A percentile compares a stretch with the other conserved stretches of the same genome.
Evolutionary conservation across 2,329 filamentous ascomycete genomes (phyloP).

Genomic region (Arthroderma sp.): DNA sequence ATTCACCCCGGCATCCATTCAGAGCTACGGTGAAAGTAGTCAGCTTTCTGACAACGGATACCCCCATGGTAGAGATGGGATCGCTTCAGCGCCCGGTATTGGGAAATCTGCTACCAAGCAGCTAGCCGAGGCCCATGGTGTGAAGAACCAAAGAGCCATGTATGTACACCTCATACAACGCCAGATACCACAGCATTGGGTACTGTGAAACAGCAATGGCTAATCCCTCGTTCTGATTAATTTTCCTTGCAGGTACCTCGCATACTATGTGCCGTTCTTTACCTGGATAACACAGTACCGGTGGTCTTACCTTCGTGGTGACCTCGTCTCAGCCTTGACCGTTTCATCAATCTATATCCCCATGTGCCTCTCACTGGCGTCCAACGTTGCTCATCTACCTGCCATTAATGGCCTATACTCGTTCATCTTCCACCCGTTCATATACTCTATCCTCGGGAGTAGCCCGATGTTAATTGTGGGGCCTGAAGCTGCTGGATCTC

Average conservation of each 20-base stretch:
- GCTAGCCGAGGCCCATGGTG: slow-evolving; percentile 59
- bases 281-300: slow-evolving; percentile 86
- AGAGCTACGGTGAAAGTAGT: slow-evolving; percentile 27
- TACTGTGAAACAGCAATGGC: background rate
- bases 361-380: slow-evolving; percentile 86
- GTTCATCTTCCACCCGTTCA: slow-evolving; percentile 81
- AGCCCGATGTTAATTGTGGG: slow-evolving; percentile 90
- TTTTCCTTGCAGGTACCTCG: slow-evolving; percentile 55
- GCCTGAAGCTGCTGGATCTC: slow-evolving; percentile 83
- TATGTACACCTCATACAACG: slow-evolving; percentile 35
- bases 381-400: slow-evolving; percentile 83
- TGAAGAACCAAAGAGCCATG: slow-evolving; percentile 64
- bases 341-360: slow-evolving; percentile 98
- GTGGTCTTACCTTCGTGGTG: slow-evolving; percentile 68
- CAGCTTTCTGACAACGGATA: slow-evolving; percentile 13
- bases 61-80: slow-evolving; percentile 33
- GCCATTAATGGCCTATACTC: slow-evolving; percentile 89
- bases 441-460: slow-evolving; percentile 84
- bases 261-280: slow-evolving; percentile 84
- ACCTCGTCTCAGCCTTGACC: slow-evolving; percentile 80
- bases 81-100: slow-evolving; percentile 37
- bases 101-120: slow-evolving; percentile 57
- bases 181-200: background rate
- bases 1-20: slow-evolving; percentile 56
- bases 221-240: slow-evolving; percentile 8